These are phyloP conservation scores for Sphagnum contortum DNA, from an alignment of 225 moss, liverwort and hornwort genomes.

Conservation along the genomic window DNA sequence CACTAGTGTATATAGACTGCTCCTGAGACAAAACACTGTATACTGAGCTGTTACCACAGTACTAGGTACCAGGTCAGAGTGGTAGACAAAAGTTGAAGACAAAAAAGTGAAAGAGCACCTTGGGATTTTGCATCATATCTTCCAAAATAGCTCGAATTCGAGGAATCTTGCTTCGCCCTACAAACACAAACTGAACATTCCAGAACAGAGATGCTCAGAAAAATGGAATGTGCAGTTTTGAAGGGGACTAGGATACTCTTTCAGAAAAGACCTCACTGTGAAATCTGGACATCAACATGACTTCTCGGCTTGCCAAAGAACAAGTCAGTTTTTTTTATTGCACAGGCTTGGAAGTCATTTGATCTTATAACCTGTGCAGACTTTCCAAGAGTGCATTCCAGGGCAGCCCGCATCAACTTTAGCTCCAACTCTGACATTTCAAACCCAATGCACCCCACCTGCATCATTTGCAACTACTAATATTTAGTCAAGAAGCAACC, in stretches of 20 bases:
- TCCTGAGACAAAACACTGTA: too few species aligned
- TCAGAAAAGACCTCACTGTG: too few species aligned
- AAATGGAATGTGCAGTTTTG: background rate
- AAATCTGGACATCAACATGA: too few species aligned
- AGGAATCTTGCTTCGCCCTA: constrained; percentile 23
- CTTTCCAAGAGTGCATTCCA: constrained; percentile 34
- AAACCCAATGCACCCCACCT: constrained; percentile 63
- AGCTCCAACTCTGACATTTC: constrained; percentile 46
- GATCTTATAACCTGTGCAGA: constrained; percentile 38
- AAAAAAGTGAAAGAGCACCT: background rate
- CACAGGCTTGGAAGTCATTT: too few species aligned
- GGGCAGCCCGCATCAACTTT: constrained; percentile 39
- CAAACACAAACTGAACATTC: constrained; percentile 27
- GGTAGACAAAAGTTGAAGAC: too few species aligned
- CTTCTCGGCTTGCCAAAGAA: too few species aligned
- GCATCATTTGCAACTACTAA: constrained; percentile 3
- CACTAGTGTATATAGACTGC: too few species aligned
- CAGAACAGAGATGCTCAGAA: background rate
- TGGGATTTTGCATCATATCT: constrained; percentile 23
- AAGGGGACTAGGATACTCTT: background rate
- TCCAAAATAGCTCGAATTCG: constrained; percentile 21
- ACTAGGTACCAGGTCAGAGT: too few species aligned
- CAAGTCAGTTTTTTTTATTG: too few species aligned
- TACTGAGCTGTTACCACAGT: too few species aligned
- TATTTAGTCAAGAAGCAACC: background rate